phyloP scores from a whole-genome alignment of 208 protist genomes.

The Angomonas deanei region DNA sequence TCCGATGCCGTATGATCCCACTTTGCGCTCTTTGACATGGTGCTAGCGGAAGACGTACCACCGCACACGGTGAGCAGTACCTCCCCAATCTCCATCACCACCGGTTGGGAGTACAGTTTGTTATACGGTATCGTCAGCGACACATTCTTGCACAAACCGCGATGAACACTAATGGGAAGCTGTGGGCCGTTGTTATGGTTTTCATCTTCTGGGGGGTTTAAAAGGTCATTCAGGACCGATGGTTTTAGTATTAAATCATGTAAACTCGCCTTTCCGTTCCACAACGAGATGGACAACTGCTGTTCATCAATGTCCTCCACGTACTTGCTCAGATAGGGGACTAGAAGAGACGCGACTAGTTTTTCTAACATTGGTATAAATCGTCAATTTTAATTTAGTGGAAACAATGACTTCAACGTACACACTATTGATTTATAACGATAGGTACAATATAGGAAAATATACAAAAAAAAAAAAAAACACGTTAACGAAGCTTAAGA shows the following conservation, averaged over 20 bases:
- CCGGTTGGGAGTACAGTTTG: slow-evolving; percentile 72
- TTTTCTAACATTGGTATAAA: slow-evolving; percentile 69
- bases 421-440: not conserved
- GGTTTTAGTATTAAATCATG: slow-evolving; percentile 68
- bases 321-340: slow-evolving; percentile 81
- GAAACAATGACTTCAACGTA: too few relatives aligned
- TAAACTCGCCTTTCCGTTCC: slow-evolving; percentile 77
- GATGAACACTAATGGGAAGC: slow-evolving; percentile 38
- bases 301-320: slow-evolving; percentile 80
- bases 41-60: not conserved
- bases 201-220: slow-evolving; percentile 7
- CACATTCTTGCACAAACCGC: slow-evolving; percentile 78
- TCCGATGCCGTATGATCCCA: slow-evolving; percentile 35
- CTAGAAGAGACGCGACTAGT: slow-evolving; percentile 70
- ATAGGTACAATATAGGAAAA: too few relatives aligned
- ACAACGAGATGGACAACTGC: slow-evolving; percentile 74
- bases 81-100: slow-evolving; percentile 75
- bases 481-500: too few relatives aligned
- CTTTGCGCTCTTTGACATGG: slow-evolving; percentile 29
- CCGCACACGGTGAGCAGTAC: slow-evolving; percentile 58
- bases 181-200: not conserved
- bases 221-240: slow-evolving; percentile 27
- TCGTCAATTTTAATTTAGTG: too few relatives aligned
- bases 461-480: too few relatives aligned
- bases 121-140: slow-evolving; percentile 70